Conservation (phyloP, 2,329 filamentous ascomycete genomes). For the Colletotrichum endophyticum region DNA sequence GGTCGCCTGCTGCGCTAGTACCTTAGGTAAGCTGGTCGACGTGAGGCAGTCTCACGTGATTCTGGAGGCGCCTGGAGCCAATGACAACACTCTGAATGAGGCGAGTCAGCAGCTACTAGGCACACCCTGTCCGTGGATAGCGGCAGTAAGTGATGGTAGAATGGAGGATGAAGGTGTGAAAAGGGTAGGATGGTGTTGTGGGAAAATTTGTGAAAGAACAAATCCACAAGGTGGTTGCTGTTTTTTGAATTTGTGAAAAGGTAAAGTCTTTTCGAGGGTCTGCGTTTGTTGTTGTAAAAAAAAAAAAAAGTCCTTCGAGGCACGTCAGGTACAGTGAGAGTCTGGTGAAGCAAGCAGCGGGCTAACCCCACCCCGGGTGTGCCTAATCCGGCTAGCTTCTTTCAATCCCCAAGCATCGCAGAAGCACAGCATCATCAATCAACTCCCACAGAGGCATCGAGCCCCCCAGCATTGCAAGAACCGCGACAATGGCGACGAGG, state of each 20-base stretch:
- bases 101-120: slow-evolving; percentile 14
- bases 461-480: slow-evolving; percentile 18
- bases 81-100: slow-evolving; percentile 1
- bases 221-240: not conserved
- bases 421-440: slow-evolving; percentile 21
- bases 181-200: not conserved
- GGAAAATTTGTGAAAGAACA: not conserved
- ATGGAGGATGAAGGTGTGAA: not conserved
- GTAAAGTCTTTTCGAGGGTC: not conserved
- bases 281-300: not conserved
- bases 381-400: slow-evolving; percentile 13
- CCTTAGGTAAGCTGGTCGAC: slow-evolving; percentile 10
- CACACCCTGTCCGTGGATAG: not conserved
- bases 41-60: not conserved
- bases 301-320: not conserved
- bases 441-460: slow-evolving; percentile 21
- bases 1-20: slow-evolving; percentile 2
- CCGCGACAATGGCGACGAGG: slow-evolving; percentile 63
- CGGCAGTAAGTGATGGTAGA: not conserved
- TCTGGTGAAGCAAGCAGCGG: not conserved
- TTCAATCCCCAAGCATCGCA: slow-evolving; percentile 11
- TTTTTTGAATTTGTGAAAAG: not conserved
- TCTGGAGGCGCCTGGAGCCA: not conserved
- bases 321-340: not conserved
- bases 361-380: not conserved